phyloP scores from a whole-genome alignment of 352 stramenopile genomes.

The Phytophthora pisi region DNA sequence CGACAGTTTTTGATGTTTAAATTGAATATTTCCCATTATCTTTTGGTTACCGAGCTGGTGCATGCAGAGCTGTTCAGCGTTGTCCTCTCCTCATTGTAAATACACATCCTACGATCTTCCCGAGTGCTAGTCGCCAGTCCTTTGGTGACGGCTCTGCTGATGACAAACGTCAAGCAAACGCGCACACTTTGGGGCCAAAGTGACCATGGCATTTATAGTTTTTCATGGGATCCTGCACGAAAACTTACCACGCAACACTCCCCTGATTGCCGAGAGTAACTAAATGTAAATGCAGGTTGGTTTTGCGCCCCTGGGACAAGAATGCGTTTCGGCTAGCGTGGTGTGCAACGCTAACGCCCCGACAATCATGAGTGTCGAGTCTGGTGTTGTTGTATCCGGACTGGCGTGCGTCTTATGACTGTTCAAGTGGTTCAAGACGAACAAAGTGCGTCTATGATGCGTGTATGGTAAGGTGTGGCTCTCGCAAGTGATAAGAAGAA shows the following conservation, averaged over 20 bases:
- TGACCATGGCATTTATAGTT: background rate
- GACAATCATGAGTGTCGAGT: conserved; percentile 10
- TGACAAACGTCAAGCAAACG: conserved; percentile 14
- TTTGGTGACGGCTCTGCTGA: background rate
- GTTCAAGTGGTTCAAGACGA: background rate
- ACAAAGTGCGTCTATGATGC: background rate
- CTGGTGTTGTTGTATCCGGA: background rate
- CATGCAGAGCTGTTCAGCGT: too few relatives aligned
- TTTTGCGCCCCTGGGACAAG: conserved; percentile 10
- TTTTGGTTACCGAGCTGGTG: background rate
- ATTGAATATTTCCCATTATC: conserved; percentile 1
- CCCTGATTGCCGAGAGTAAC: conserved; percentile 7
- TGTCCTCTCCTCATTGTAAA: background rate
- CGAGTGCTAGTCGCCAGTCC: background rate
- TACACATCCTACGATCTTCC: background rate
- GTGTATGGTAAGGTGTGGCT: background rate
- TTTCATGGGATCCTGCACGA: conserved; percentile 7
- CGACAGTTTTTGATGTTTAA: conserved; percentile 19
- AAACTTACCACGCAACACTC: background rate
- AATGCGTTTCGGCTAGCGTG: conserved; percentile 17
- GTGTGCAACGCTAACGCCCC: conserved; percentile 7
- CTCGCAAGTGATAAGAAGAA: background rate
- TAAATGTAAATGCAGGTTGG: conserved; percentile 9
- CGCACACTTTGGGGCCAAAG: background rate
- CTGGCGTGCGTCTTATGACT: background rate